Evolutionary conservation across 345 rosid genomes (phyloP), one percentile per base, ranked within the genome.

Genomic region (Heritiera fomes): DNA sequence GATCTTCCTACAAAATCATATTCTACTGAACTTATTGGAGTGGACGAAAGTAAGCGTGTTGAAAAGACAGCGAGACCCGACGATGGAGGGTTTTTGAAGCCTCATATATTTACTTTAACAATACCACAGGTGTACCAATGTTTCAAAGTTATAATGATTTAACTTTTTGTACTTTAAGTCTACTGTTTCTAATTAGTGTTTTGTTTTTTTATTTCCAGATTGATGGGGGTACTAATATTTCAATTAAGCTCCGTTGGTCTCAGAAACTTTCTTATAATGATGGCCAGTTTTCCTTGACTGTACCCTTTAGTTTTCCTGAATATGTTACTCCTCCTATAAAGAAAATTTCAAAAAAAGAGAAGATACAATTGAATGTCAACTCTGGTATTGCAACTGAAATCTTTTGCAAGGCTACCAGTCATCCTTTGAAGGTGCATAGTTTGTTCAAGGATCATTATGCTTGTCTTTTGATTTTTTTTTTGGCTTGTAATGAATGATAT

Each of bases 281-380:
- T 18, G 94, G 97, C 38, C 90, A 90, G 77, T 91, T 90, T 56
- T 87, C 86, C 28, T 50, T 96, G 79, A 80, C 70, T 12, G 84
- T 96, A 76, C 99, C 99, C 30, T 96, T 92, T 65, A 88, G 77
- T 53, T 96, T 96, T 75, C 99, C 97, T 0, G 95, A 90, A 75
- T 94, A 83, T 82, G 99, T 92, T 61, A 89, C 89, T 78, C 95
- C 99, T 81, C 89, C 91, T 11, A 92, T 89, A 43, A 96, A 87
- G 90, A 91, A 95, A 81, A 79, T 92, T 43, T 84, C 91, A 0
- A 96, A 89, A 74, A 92, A 86, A 58, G 95, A 94, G 78, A 96
- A 83, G 89, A 91, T 96, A 63, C 85, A 81, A 65, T 82, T 96
- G 88, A 94, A 86, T 84, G 89, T 92, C 75, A 87, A 88, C 68